These are phyloP conservation scores for Stylosanthes scabra DNA, from an alignment of 331 rosid genomes.

Conservation along the genomic window DNA sequence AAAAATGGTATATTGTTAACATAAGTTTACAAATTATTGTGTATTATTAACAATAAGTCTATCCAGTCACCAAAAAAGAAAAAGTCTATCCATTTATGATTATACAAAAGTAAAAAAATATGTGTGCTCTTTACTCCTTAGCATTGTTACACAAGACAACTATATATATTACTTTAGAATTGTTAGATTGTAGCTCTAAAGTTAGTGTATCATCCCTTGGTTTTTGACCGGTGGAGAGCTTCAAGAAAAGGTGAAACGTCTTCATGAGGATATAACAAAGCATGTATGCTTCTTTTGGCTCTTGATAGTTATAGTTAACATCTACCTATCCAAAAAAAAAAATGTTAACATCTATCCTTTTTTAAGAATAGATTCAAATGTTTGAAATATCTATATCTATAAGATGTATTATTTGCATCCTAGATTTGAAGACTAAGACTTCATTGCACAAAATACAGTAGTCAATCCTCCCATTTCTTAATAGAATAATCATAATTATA, in stretches of 20 bases:
- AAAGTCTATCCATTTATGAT: too few relatives aligned
- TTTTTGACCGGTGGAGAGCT: slow-evolving; percentile 63
- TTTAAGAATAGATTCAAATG: background rate
- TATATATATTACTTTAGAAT: too few relatives aligned
- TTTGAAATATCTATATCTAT: background rate
- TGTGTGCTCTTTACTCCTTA: too few relatives aligned
- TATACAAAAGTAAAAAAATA: too few relatives aligned
- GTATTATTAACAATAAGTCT: too few relatives aligned
- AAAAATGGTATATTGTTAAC: too few relatives aligned
- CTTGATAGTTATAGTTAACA: background rate
- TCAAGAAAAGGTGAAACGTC: slow-evolving; percentile 58
- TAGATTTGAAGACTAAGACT: slow-evolving; percentile 8
- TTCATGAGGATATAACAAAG: slow-evolving; percentile 72
- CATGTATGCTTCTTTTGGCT: slow-evolving; percentile 57
- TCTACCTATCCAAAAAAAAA: too few relatives aligned
- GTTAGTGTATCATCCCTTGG: background rate
- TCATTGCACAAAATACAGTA: background rate
- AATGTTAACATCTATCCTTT: slow-evolving; percentile 2
- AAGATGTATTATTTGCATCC: slow-evolving; percentile 16
- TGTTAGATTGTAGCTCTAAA: too few relatives aligned
- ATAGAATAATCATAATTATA: slow-evolving; percentile 2
- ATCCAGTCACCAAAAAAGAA: too few relatives aligned
- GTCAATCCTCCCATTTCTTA: background rate
- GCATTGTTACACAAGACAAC: too few relatives aligned
- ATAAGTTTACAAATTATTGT: too few relatives aligned